Percentiles rank a stretch among this genome's conserved stretches.
phyloP scores from a whole-genome alignment of 148 eudicot species.

The Pharnaceum exiguum region DNA sequence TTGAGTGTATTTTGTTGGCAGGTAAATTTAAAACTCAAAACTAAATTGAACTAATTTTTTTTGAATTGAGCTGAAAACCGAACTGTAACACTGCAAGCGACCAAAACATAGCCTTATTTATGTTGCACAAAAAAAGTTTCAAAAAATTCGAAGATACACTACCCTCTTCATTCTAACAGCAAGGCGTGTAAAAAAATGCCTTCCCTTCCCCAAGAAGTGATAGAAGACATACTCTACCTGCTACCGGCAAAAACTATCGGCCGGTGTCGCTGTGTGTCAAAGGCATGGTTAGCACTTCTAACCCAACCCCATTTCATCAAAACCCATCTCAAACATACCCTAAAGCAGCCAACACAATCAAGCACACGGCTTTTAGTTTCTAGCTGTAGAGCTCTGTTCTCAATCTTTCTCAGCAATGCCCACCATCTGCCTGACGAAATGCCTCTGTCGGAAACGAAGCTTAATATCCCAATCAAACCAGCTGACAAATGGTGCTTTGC shows the following conservation, averaged over 20 bases:
- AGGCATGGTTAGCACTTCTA: conserved; percentile 14
- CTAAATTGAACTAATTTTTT: too few species aligned
- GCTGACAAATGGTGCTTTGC: neutral
- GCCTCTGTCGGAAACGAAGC: neutral
- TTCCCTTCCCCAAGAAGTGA: conserved; percentile 16
- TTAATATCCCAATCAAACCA: neutral
- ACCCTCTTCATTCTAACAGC: too few species aligned
- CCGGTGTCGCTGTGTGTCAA: conserved; percentile 17
- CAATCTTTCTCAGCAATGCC: neutral
- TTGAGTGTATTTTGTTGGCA: too few species aligned
- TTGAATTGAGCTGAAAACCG: too few species aligned
- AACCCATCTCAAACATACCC: conserved; percentile 13
- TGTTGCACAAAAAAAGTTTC: too few species aligned
- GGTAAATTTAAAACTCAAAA: too few species aligned
- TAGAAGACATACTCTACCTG: conserved; percentile 1
- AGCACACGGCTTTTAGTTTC: neutral
- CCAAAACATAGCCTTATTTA: too few species aligned
- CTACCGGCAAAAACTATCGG: conserved; percentile 19
- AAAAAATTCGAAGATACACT: too few species aligned
- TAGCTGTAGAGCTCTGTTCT: neutral
- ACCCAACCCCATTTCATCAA: conserved; percentile 16
- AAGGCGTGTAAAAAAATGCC: too few species aligned
- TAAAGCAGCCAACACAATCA: neutral
- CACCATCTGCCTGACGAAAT: conserved; percentile 1
- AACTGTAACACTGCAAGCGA: too few species aligned